A percentile compares a stretch with the other conserved stretches of the same genome.
phyloP scores from a whole-genome alignment of 441 rosid genomes.

The Mallotus japonicus region DNA sequence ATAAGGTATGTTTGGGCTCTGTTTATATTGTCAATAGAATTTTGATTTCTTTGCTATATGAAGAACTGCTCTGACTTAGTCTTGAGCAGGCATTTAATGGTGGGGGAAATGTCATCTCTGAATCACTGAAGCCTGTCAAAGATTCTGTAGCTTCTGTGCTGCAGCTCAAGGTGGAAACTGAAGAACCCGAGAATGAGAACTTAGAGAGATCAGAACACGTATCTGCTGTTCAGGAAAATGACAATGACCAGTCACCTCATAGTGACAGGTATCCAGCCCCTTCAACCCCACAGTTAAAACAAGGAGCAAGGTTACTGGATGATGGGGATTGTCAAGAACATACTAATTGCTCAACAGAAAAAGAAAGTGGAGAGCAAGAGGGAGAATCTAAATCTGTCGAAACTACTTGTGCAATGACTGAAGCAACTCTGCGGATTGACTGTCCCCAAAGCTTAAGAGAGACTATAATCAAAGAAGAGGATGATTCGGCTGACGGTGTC shows the following conservation, averaged over 20 bases:
- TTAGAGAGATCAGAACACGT: constrained; percentile 31
- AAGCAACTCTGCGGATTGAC: constrained; percentile 31
- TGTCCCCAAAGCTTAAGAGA: constrained; percentile 29
- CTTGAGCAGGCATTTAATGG: constrained; percentile 75
- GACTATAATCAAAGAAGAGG: constrained; percentile 50
- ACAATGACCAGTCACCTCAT: constrained; percentile 32
- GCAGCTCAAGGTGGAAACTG: constrained; percentile 40
- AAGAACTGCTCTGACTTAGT: constrained; percentile 28
- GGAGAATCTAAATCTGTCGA: constrained; percentile 90
- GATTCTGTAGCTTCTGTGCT: constrained; percentile 62
- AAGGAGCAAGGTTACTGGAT: constrained; percentile 50
- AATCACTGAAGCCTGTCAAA: constrained; percentile 68
- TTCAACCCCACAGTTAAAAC: constrained; percentile 78
- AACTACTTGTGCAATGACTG: constrained; percentile 51
- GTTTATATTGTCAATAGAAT: constrained; percentile 10
- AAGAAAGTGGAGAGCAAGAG: constrained; percentile 58
- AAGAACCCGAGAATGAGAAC: constrained; percentile 26
- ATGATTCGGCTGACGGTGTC: constrained; percentile 38
- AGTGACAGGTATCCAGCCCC: constrained; percentile 75
- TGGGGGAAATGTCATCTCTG: constrained; percentile 43
- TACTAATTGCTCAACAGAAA: constrained; percentile 50
- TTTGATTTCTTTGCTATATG: neutral
- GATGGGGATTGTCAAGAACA: constrained; percentile 74
- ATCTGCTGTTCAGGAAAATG: constrained; percentile 34
- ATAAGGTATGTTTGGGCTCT: constrained; percentile 52